A percentile compares a stretch with the other conserved stretches of the same genome.
Evolutionary conservation across 768 basidiomycete genomes (phyloP).

Genomic region (Brasilioporus rufonigricans): DNA sequence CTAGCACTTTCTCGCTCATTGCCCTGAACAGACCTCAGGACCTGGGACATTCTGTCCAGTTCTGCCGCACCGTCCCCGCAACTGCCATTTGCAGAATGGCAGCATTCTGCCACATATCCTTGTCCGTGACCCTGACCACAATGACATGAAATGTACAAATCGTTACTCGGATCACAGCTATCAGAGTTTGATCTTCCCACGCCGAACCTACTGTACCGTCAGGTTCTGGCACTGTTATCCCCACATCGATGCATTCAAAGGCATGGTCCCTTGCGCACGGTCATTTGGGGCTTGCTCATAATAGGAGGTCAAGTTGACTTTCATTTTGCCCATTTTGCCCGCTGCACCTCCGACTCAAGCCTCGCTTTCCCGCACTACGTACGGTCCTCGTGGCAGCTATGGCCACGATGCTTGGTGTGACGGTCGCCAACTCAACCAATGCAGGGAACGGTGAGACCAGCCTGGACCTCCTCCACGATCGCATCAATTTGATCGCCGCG

Average conservation of each 20-base stretch:
- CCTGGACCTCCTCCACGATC: conserved; percentile 17
- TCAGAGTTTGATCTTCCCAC: conserved; percentile 21
- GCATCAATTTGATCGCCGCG: conserved; percentile 23
- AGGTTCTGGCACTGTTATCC: conserved; percentile 6
- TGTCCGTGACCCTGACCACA: conserved; percentile 11
- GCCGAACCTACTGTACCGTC: conserved; percentile 2
- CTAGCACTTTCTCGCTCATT: background rate
- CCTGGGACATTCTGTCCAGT: no score
- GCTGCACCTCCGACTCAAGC: conserved; percentile 9
- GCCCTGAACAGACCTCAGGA: no score
- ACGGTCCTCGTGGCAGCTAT: conserved; percentile 5
- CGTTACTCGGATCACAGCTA: conserved; percentile 14
- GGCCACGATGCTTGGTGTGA: conserved; percentile 5
- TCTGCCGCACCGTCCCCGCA: no score
- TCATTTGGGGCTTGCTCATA: conserved; percentile 24
- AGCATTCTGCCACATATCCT: no score
- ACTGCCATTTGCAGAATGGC: no score
- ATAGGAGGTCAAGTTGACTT: conserved; percentile 1
- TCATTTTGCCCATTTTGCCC: conserved; percentile 14
- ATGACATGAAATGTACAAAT: conserved; percentile 1
- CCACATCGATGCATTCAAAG: conserved; percentile 11
- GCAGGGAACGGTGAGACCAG: conserved; percentile 2
- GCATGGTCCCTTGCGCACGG: conserved; percentile 19
- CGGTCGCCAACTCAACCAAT: conserved; percentile 8
- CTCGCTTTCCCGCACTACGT: conserved; percentile 1